Percentiles rank a stretch among this genome's conserved stretches.
Evolutionary conservation across 495 filamentous ascomycete genomes (phyloP).

Genomic region (Parathielavia hyrcaniae): DNA sequence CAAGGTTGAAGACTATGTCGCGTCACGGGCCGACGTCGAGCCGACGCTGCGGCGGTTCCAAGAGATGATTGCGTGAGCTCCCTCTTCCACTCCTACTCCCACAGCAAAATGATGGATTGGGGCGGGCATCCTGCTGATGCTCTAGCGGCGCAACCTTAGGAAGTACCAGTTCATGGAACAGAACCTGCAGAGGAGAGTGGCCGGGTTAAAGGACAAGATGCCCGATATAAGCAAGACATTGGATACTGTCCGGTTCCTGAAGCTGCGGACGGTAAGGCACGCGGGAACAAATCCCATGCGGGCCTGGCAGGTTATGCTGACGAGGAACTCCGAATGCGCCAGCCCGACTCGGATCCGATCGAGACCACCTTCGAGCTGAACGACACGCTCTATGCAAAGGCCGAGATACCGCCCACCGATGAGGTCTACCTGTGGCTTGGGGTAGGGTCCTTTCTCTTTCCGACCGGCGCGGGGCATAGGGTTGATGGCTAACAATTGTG

Average conservation of each 20-base stretch:
- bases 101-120: background rate
- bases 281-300: background rate
- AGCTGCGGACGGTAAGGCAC: constrained; percentile 53
- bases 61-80: constrained; percentile 89
- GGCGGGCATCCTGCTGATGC: background rate
- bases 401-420: constrained; percentile 69
- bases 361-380: constrained; percentile 94
- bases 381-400: constrained; percentile 90
- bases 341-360: constrained; percentile 55
- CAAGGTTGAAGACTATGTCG: constrained; percentile 91
- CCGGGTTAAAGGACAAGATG: constrained; percentile 85
- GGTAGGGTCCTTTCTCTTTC: constrained; percentile 39
- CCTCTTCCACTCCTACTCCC: background rate
- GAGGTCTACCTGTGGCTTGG: constrained; percentile 98
- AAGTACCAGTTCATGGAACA: constrained; percentile 99
- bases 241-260: constrained; percentile 82
- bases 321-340: background rate
- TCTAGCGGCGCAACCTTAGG: constrained; percentile 35
- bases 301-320: background rate
- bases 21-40: constrained; percentile 81
- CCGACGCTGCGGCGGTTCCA: constrained; percentile 85
- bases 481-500: background rate
- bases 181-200: constrained; percentile 77
- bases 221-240: constrained; percentile 97
- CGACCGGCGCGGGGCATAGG: background rate